Conservation (phyloP, 345 rosid species). For the Theobroma cacao region DNA sequence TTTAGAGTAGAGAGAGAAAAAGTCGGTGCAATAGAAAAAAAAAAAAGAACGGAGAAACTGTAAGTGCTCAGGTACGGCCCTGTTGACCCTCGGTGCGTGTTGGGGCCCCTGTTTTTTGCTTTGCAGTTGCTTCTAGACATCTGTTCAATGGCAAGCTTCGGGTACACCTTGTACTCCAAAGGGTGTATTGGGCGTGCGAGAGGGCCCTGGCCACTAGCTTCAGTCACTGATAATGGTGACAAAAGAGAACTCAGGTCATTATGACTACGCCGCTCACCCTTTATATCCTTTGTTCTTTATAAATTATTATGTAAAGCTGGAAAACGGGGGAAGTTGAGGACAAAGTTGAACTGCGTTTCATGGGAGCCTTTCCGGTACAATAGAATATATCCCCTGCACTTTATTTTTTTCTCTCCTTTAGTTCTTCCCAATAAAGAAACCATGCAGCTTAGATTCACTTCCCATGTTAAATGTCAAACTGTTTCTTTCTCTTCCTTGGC, state of each 20-base stretch:
- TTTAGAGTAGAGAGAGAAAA: neutral
- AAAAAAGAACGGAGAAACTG: no score
- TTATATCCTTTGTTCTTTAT: neutral
- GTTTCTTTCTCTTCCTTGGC: slow-evolving; percentile 23
- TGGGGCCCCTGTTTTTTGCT: neutral
- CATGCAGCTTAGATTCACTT: neutral
- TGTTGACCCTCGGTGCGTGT: neutral
- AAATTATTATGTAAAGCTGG: slow-evolving; percentile 9
- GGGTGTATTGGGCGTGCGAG: neutral
- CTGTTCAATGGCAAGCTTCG: neutral
- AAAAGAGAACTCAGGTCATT: slow-evolving; percentile 27
- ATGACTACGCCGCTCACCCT: slow-evolving; percentile 40
- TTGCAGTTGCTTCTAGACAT: neutral
- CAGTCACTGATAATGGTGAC: slow-evolving; percentile 26
- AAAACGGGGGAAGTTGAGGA: slow-evolving; percentile 15
- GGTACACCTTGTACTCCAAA: neutral
- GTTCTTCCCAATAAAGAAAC: slow-evolving; percentile 15
- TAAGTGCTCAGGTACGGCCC: neutral
- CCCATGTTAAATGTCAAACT: slow-evolving; percentile 29
- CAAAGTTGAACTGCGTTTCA: slow-evolving; percentile 28
- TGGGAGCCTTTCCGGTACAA: slow-evolving; percentile 4
- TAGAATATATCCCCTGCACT: slow-evolving; percentile 3
- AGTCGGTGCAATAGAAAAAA: neutral
- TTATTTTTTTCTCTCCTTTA: neutral
- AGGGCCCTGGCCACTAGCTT: slow-evolving; percentile 21